phyloP scores from a whole-genome alignment of 179 eudicot genomes.

The Actinidia chinensis region DNA sequence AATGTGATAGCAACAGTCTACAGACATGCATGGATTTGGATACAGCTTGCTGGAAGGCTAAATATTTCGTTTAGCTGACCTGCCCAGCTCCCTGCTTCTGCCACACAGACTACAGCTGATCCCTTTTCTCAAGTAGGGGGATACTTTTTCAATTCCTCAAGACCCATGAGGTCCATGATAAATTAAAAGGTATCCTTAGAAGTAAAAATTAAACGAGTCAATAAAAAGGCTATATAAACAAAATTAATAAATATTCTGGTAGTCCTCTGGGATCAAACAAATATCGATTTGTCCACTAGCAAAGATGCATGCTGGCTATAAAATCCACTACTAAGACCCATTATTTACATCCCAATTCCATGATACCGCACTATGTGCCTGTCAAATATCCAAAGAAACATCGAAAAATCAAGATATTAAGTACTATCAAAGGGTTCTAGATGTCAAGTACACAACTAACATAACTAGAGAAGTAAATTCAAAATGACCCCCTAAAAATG shows the following conservation, averaged over 20 bases:
- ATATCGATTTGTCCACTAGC: slow-evolving; percentile 99
- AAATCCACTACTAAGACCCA: slow-evolving; percentile 99
- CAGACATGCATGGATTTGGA: too few species aligned
- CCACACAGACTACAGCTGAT: slow-evolving; percentile 95
- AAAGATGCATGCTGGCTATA: slow-evolving; percentile 98
- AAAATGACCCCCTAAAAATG: background rate
- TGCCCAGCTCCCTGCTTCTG: slow-evolving; percentile 99
- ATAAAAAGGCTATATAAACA: background rate
- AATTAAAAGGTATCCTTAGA: slow-evolving; percentile 74
- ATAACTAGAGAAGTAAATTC: background rate
- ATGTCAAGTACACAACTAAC: background rate
- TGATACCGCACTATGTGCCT: slow-evolving; percentile 99
- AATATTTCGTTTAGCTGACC: too few species aligned
- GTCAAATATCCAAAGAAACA: slow-evolving; percentile 14
- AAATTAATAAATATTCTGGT: slow-evolving; percentile 16
- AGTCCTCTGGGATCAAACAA: slow-evolving; percentile 96
- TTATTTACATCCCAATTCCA: slow-evolving; percentile 93
- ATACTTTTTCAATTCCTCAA: slow-evolving; percentile 77
- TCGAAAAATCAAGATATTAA: background rate
- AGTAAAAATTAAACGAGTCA: slow-evolving; percentile 6
- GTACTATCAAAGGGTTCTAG: background rate
- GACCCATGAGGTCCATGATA: slow-evolving; percentile 96
- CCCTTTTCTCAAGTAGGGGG: slow-evolving; percentile 91
- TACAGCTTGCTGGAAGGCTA: too few species aligned
- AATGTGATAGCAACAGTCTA: too few species aligned